These are phyloP conservation scores for Fusarium scirpi DNA, from an alignment of 2,329 filamentous ascomycete species.

Conservation along the genomic window DNA sequence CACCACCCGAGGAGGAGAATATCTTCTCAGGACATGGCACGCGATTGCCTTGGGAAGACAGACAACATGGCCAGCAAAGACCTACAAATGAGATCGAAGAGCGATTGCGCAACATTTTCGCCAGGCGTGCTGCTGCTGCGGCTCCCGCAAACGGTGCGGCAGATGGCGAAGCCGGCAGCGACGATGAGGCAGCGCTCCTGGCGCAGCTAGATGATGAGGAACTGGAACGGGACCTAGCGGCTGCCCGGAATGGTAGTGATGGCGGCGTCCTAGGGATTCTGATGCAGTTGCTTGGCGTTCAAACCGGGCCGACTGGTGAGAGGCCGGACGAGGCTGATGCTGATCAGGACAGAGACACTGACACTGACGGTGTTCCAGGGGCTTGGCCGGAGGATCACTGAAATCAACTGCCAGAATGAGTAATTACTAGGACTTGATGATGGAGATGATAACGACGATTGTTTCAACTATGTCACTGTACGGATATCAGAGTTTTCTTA, in stretches of 20 bases:
- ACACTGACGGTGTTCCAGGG: slow-evolving; percentile 45
- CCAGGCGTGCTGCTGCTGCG: slow-evolving; percentile 30
- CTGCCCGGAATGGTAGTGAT: slow-evolving; percentile 42
- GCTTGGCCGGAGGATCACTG: slow-evolving; percentile 52
- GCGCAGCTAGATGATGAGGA: slow-evolving; percentile 51
- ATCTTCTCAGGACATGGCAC: slow-evolving; percentile 43
- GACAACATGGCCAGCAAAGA: not conserved
- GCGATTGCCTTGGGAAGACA: slow-evolving; percentile 31
- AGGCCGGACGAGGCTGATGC: slow-evolving; percentile 22
- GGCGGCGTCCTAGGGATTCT: slow-evolving; percentile 44
- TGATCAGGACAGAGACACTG: slow-evolving; percentile 24
- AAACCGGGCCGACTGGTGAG: slow-evolving; percentile 32
- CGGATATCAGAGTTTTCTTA: not conserved
- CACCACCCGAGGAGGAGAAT: slow-evolving; percentile 71
- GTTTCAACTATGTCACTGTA: not conserved
- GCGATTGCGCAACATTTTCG: slow-evolving; percentile 48
- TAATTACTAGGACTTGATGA: not conserved
- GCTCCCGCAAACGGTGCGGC: slow-evolving; percentile 9
- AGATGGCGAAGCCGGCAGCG: slow-evolving; percentile 37
- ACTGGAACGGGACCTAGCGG: slow-evolving; percentile 49
- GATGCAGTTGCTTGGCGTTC: slow-evolving; percentile 29
- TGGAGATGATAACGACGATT: not conserved
- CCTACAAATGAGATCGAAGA: slow-evolving; percentile 43
- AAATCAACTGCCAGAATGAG: slow-evolving; percentile 18
- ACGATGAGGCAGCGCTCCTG: slow-evolving; percentile 46